These are phyloP conservation scores for Myxozyma nipponensis DNA, from an alignment of 805 yeast genomes.

Conservation along the genomic window DNA sequence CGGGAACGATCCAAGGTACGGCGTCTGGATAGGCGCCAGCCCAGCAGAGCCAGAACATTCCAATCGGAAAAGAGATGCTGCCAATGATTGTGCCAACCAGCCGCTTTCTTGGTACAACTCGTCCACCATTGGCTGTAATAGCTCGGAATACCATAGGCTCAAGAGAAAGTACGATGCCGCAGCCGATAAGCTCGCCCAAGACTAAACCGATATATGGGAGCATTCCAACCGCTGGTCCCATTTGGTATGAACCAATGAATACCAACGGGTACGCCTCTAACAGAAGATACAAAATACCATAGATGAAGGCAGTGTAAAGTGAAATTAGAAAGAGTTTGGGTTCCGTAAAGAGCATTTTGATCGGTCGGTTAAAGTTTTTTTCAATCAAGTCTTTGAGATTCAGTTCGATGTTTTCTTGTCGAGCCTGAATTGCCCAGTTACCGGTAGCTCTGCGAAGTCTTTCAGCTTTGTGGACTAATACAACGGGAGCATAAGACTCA, in stretches of 20 bases:
- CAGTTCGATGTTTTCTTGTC: constrained; percentile 46
- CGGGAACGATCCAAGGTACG: constrained; percentile 59
- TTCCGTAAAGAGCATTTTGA: constrained; percentile 38
- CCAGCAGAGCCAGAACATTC: constrained; percentile 69
- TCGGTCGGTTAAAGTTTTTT: constrained; percentile 39
- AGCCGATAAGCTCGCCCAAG: constrained; percentile 62
- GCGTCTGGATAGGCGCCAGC: constrained; percentile 53
- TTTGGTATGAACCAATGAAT: constrained; percentile 57
- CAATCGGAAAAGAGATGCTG: constrained; percentile 53
- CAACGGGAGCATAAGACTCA: constrained; percentile 70
- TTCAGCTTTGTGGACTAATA: constrained; percentile 44
- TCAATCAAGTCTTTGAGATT: constrained; percentile 25
- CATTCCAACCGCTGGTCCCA: constrained; percentile 57
- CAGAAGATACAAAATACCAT: constrained; percentile 51
- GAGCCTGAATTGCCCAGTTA: constrained; percentile 42
- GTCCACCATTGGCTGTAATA: constrained; percentile 48
- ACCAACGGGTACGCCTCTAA: constrained; percentile 72
- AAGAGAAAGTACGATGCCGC: constrained; percentile 45
- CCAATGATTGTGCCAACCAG: constrained; percentile 49
- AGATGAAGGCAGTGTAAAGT: constrained; percentile 40
- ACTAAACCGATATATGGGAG: constrained; percentile 73
- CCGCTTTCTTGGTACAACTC: constrained; percentile 57
- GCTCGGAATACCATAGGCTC: constrained; percentile 48
- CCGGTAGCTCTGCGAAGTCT: constrained; percentile 51
- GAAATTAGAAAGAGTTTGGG: constrained; percentile 39